Conservation (phyloP, 2,329 filamentous ascomycete species). For the Whalleya microplaca region DNA sequence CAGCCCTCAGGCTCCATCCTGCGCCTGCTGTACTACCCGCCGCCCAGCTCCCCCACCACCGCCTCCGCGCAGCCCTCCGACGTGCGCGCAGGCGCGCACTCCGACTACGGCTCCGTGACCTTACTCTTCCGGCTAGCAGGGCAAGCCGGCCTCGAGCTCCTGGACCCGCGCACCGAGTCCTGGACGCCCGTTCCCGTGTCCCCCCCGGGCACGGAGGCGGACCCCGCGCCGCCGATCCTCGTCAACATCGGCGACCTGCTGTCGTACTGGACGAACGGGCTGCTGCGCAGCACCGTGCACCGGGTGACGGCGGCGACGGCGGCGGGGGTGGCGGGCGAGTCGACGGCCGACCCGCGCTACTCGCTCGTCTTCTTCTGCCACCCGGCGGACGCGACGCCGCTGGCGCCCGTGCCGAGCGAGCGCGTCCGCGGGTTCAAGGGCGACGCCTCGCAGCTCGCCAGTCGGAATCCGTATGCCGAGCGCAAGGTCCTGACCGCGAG, state of each 20-base stretch:
- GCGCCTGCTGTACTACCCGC: conserved; percentile 75
- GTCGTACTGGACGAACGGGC: conserved; percentile 87
- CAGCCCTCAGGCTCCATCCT: conserved; percentile 62
- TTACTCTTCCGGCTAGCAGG: conserved; percentile 84
- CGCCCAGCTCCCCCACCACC: conserved; percentile 46
- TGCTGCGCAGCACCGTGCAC: conserved; percentile 87
- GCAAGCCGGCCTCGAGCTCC: conserved; percentile 85
- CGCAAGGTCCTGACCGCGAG: conserved; percentile 64
- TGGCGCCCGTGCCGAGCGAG: conserved; percentile 64
- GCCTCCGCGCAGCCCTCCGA: conserved; percentile 56
- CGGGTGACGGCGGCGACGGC: conserved; percentile 73
- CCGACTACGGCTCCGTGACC: conserved; percentile 76
- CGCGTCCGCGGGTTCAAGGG: conserved; percentile 48
- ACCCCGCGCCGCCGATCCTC: conserved; percentile 73
- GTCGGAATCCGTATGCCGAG: conserved; percentile 52
- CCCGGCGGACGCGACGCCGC: conserved; percentile 55
- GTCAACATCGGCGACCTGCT: conserved; percentile 73
- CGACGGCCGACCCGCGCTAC: conserved; percentile 57
- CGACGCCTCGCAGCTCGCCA: conserved; percentile 11
- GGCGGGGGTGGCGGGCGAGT: conserved; percentile 46
- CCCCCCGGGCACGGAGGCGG: conserved; percentile 61
- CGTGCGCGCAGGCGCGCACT: conserved; percentile 88
- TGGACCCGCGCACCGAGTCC: conserved; percentile 56
- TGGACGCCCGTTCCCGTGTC: conserved; percentile 71
- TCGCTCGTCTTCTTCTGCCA: conserved; percentile 73